Conservation (phyloP, 2,329 filamentous ascomycete genomes). For the Beauveria brongniartii region DNA sequence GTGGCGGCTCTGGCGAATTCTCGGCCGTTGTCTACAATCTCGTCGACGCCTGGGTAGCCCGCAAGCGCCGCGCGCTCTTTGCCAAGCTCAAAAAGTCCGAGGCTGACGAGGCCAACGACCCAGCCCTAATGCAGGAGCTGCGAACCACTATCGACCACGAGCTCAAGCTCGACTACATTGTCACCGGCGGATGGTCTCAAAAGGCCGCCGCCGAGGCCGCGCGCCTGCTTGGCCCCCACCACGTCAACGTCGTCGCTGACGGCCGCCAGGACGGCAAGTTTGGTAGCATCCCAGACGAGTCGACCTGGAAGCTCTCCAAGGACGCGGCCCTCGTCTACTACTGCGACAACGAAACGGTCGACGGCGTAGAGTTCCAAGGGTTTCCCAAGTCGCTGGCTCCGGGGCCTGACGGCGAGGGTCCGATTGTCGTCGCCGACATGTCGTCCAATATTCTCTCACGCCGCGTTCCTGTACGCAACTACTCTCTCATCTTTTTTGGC, state of each 20-base stretch:
- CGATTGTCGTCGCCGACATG: conserved; percentile 86
- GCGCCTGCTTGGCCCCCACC: conserved; percentile 66
- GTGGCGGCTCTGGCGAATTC: conserved; percentile 80
- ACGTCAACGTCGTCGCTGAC: conserved; percentile 75
- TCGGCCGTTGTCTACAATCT: conserved; percentile 78
- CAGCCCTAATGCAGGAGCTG: conserved; percentile 49
- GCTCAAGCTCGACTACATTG: conserved; percentile 78
- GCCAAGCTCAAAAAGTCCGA: conserved; percentile 44
- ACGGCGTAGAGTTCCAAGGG: conserved; percentile 82
- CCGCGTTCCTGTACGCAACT: conserved; percentile 68
- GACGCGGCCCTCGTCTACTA: conserved; percentile 72
- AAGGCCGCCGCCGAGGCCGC: conserved; percentile 82
- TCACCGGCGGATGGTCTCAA: conserved; percentile 81
- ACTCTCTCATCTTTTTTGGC: conserved; percentile 79
- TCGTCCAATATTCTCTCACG: conserved; percentile 86
- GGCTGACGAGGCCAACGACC: conserved; percentile 36
- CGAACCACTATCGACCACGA: conserved; percentile 59
- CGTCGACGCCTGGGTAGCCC: conserved; percentile 72
- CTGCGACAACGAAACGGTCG: conserved; percentile 91
- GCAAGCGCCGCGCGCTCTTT: conserved; percentile 52
- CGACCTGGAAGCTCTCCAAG: conserved; percentile 65
- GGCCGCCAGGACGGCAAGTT: conserved; percentile 66
- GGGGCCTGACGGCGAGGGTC: conserved; percentile 51
- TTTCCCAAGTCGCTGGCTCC: conserved; percentile 58
- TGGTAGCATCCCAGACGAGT: conserved; percentile 70